These are phyloP conservation scores for Geranomyces variabilis DNA, from an alignment of 192 early-diverging fungal genomes.

Conservation along the genomic window DNA sequence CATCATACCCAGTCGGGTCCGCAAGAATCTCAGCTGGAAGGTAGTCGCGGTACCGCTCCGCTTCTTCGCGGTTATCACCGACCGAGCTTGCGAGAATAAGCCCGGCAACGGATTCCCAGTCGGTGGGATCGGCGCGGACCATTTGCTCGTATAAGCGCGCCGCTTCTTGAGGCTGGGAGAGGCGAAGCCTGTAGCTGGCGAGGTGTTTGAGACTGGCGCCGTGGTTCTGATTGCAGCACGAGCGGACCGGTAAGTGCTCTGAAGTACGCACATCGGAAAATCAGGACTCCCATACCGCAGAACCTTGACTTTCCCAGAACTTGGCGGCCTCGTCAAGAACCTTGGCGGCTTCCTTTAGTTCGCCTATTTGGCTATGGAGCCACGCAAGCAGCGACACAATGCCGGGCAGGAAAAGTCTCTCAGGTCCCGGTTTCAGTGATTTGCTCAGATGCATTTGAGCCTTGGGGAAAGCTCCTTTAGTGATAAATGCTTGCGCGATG, in stretches of 20 bases:
- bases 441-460: constrained; percentile 39
- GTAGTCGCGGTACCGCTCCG: constrained; percentile 65
- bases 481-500: constrained; percentile 62
- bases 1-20: constrained; percentile 40
- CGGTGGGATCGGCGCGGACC: constrained; percentile 66
- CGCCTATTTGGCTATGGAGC: constrained; percentile 69
- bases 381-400: constrained; percentile 72
- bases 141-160: constrained; percentile 71
- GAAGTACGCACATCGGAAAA: background rate
- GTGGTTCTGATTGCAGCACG: constrained; percentile 11
- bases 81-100: constrained; percentile 69
- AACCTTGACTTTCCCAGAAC: constrained; percentile 50
- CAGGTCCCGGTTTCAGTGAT: constrained; percentile 48
- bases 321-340: constrained; percentile 59
- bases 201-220: constrained; percentile 62
- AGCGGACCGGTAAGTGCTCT: background rate
- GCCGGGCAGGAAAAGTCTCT: constrained; percentile 41
- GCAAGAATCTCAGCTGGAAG: constrained; percentile 15
- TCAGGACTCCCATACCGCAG: background rate
- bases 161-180: constrained; percentile 61
- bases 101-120: constrained; percentile 66
- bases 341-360: constrained; percentile 60
- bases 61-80: constrained; percentile 53
- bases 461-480: constrained; percentile 49
- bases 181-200: constrained; percentile 69